A percentile compares a stretch with the other conserved stretches of the same genome.
These are phyloP conservation scores for Haplosporangium gracile DNA, from an alignment of 192 early-diverging fungal genomes.

Conservation along the genomic window DNA sequence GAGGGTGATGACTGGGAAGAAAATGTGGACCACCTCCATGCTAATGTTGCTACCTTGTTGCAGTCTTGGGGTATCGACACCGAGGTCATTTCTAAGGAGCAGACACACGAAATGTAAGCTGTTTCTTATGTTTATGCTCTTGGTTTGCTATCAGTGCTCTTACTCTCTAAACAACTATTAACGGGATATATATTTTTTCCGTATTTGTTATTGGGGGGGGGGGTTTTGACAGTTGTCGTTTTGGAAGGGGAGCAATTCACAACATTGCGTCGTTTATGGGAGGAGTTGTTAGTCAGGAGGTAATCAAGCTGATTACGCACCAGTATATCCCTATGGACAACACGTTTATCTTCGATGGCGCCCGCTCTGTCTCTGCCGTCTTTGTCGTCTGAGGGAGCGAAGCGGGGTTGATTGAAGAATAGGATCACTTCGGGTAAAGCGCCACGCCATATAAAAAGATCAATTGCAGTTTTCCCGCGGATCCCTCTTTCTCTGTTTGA, in stretches of 20 bases:
- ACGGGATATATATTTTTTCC: constrained; percentile 1
- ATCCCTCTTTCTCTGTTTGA: background rate
- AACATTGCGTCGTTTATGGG: constrained; percentile 89
- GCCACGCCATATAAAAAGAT: too few species aligned
- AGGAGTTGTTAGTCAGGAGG: constrained; percentile 93
- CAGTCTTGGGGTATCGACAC: constrained; percentile 54
- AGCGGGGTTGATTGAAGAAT: background rate
- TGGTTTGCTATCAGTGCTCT: background rate
- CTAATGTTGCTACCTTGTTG: constrained; percentile 58
- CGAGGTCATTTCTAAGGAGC: constrained; percentile 63
- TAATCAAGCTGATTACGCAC: constrained; percentile 94
- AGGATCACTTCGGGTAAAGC: background rate
- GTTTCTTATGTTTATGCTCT: background rate
- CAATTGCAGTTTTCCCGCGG: background rate
- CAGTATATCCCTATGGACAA: constrained; percentile 97
- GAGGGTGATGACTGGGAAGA: constrained; percentile 62
- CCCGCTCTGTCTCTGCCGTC: constrained; percentile 67
- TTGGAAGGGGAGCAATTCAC: constrained; percentile 83
- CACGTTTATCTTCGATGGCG: constrained; percentile 87
- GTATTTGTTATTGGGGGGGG: too few species aligned
- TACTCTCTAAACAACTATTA: background rate
- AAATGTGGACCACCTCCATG: constrained; percentile 68
- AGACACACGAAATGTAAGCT: constrained; percentile 77
- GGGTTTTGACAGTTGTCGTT: constrained; percentile 61
- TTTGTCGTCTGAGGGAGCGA: constrained; percentile 49